Conservation (phyloP, 345 rosid genomes). For the Moricandia arvensis region DNA sequence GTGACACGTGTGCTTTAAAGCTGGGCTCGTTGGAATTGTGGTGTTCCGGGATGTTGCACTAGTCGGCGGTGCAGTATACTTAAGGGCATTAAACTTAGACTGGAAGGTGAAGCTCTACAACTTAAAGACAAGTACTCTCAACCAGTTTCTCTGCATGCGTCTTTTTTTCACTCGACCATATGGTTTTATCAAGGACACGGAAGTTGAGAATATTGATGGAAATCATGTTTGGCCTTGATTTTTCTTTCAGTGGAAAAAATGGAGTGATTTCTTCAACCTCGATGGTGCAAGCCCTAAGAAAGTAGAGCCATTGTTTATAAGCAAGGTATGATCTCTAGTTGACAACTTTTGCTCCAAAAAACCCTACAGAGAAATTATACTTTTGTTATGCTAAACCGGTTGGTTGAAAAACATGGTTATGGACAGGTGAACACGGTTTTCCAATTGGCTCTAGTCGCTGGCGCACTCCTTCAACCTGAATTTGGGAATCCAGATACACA, state of each 20-base stretch:
- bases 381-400: neutral
- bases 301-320: constrained; percentile 82
- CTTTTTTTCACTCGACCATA: too few species aligned
- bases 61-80: constrained; percentile 74
- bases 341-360: neutral
- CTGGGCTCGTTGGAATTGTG: constrained; percentile 81
- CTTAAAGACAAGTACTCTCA: neutral
- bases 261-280: constrained; percentile 77
- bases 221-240: too few species aligned
- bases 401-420: neutral
- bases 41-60: constrained; percentile 72
- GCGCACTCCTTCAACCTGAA: constrained; percentile 89
- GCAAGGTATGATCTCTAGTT: constrained; percentile 58
- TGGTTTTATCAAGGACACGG: too few species aligned
- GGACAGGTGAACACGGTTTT: constrained; percentile 89
- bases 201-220: too few species aligned
- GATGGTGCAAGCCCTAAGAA: constrained; percentile 70
- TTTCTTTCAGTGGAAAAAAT: constrained; percentile 71
- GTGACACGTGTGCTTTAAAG: constrained; percentile 38
- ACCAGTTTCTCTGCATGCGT: too few species aligned
- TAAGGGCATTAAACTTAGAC: constrained; percentile 65
- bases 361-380: neutral
- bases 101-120: constrained; percentile 60
- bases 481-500: constrained; percentile 68
- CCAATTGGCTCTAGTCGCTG: constrained; percentile 82